These are phyloP conservation scores for Mortierella claussenii DNA, from an alignment of 192 early-diverging fungal genomes.

Conservation along the genomic window DNA sequence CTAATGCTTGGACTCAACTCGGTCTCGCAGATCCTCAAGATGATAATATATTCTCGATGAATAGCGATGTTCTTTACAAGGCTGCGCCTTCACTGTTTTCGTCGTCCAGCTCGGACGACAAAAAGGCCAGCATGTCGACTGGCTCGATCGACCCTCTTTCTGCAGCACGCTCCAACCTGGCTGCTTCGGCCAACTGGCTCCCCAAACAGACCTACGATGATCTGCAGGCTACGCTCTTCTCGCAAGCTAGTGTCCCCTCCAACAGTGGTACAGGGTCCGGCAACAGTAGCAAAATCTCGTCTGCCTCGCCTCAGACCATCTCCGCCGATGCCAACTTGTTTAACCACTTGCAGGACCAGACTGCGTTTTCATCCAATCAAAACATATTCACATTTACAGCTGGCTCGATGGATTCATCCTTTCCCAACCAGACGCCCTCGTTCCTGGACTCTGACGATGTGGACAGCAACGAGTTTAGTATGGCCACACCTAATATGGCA, in stretches of 20 bases:
- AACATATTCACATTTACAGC: constrained; percentile 45
- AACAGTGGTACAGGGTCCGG: neutral
- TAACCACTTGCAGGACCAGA: constrained; percentile 21
- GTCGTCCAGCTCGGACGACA: constrained; percentile 10
- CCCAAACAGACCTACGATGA: constrained; percentile 44
- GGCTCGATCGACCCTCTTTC: constrained; percentile 6
- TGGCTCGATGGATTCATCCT: constrained; percentile 32
- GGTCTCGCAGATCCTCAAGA: constrained; percentile 41
- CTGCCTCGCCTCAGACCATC: constrained; percentile 26
- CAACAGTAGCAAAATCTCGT: constrained; percentile 22
- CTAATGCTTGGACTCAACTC: constrained; percentile 41
- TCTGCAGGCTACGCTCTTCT: constrained; percentile 33
- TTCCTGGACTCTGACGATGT: constrained; percentile 52
- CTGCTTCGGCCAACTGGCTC: constrained; percentile 23
- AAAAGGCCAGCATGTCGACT: constrained; percentile 7
- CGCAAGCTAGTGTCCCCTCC: neutral
- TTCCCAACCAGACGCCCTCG: constrained; percentile 25
- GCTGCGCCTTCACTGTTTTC: constrained; percentile 15
- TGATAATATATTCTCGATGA: constrained; percentile 45
- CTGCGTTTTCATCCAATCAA: constrained; percentile 47
- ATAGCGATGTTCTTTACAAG: constrained; percentile 44
- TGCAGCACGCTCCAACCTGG: constrained; percentile 10
- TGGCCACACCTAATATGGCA: constrained; percentile 27
- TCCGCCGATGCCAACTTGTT: constrained; percentile 18
- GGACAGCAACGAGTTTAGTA: constrained; percentile 49